phyloP scores from a whole-genome alignment of 495 filamentous ascomycete species.

The Penicillium desertorum region DNA sequence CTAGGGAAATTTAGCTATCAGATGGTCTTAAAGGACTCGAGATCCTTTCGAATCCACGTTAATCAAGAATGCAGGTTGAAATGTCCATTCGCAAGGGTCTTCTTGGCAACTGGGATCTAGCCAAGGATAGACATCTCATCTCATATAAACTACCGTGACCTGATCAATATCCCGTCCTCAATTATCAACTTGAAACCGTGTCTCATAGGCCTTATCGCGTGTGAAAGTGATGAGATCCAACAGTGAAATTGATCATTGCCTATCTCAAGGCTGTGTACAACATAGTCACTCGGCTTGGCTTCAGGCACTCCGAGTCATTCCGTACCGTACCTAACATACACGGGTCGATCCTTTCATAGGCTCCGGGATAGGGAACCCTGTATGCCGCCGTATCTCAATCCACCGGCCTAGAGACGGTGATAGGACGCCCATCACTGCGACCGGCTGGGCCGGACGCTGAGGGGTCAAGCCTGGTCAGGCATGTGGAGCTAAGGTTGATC shows the following conservation, averaged over 20 bases:
- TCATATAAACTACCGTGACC: background rate
- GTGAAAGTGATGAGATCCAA: background rate
- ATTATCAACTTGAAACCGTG: background rate
- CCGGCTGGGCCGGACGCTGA: slow-evolving; percentile 30
- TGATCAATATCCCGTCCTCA: too few relatives aligned
- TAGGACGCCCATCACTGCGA: slow-evolving; percentile 11
- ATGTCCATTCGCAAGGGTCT: slow-evolving; percentile 17
- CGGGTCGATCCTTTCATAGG: slow-evolving; percentile 26
- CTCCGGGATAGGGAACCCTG: slow-evolving; percentile 23
- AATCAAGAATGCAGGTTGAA: slow-evolving; percentile 2
- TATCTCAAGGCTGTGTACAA: slow-evolving; percentile 9
- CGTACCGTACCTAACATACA: slow-evolving; percentile 18
- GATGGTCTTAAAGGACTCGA: background rate
- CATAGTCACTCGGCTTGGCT: background rate
- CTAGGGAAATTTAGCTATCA: background rate
- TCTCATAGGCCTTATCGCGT: background rate
- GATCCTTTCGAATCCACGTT: background rate
- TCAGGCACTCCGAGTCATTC: slow-evolving; percentile 30
- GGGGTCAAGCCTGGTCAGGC: slow-evolving; percentile 8
- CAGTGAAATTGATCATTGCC: background rate
- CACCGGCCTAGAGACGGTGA: slow-evolving; percentile 16
- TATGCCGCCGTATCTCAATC: slow-evolving; percentile 23
- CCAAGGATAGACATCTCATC: background rate
- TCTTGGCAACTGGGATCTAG: slow-evolving; percentile 9
- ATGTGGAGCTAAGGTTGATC: slow-evolving; percentile 22